Base-by-base conservation (phyloP, 805 yeast species). In the Nakazawaea siamensis region DNA sequence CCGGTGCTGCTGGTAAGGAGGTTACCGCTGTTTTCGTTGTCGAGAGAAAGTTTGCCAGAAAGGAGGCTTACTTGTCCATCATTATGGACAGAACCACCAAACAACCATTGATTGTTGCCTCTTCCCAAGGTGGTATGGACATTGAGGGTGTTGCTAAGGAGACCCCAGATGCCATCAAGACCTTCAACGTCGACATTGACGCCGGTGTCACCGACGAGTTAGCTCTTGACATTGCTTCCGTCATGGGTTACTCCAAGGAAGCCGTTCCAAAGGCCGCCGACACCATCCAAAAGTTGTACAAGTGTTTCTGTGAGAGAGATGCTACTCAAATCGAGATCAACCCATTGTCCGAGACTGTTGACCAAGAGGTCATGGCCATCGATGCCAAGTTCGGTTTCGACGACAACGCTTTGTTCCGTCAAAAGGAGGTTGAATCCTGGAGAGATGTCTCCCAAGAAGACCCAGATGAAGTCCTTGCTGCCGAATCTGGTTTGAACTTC, bases 61-160 rank as follows among this genome's bases (percentile, higher is more conserved):
- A 94, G 50, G 99, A 92, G 70, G 94, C 97, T 39, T 92, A 92
- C 66, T 64, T 92, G 48, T 94, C 97, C 43, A 86, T 92, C 49
- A 72, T 92, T 49, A 75, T 88, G 82, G 97, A 92, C 72, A 86
- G 99, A 69, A 73, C 78, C 49, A 73, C 80, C 47, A 94, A 88
- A 65, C 68, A 74, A 48, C 95, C 97, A 41, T 70, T 92, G 66
- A 83, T 92, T 55, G 95, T 92, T 45, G 96, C 96, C 33, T 87
- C 97, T 23, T 70, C 94, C 44, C 92, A 92, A 68, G 99, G 99
- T 69, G 99, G 99, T 70, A 88, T 92, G 95, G 96, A 92, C 68
- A 92, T 92, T 55, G 99, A 92, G 72, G 95, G 95, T 60, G 97
- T 92, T 49, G 99, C 98, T 42, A 80, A 79, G 48, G 76, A 72